phyloP scores from a whole-genome alignment of 371 early-diverging fungal species.

The Mucor irregularis region DNA sequence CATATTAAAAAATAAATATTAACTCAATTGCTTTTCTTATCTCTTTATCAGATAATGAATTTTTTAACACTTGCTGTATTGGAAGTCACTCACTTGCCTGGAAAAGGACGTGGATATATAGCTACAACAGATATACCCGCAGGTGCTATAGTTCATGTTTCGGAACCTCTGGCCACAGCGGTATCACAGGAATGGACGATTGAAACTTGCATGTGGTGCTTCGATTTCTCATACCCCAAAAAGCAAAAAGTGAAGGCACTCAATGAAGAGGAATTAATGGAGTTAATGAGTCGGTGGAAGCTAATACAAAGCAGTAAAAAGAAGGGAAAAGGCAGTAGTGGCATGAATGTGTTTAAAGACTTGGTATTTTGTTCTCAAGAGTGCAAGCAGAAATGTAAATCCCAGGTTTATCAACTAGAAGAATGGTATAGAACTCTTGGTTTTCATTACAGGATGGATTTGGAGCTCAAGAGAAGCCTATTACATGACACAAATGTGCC shows the following conservation, averaged over 20 bases:
- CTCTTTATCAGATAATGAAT: not conserved
- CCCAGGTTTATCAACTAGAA: not conserved
- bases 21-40: not conserved
- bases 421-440: not conserved
- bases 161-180: conserved; percentile 32
- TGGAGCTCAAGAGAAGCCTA: conserved; percentile 1
- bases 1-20: no score
- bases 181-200: conserved; percentile 45
- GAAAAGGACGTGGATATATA: conserved; percentile 40
- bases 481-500: not conserved
- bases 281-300: not conserved
- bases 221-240: conserved; percentile 40
- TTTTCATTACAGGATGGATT: conserved; percentile 3
- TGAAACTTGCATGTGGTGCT: conserved; percentile 45
- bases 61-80: not conserved
- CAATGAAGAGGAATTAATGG: not conserved
- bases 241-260: conserved; percentile 29
- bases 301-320: not conserved
- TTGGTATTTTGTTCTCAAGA: conserved; percentile 35
- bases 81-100: conserved; percentile 22
- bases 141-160: conserved; percentile 27
- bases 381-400: conserved; percentile 14
- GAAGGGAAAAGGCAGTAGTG: no score
- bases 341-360: conserved; percentile 9
- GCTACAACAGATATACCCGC: conserved; percentile 27